Conservation (phyloP, 1,139 yeast species). For the Taphrina betulina region DNA sequence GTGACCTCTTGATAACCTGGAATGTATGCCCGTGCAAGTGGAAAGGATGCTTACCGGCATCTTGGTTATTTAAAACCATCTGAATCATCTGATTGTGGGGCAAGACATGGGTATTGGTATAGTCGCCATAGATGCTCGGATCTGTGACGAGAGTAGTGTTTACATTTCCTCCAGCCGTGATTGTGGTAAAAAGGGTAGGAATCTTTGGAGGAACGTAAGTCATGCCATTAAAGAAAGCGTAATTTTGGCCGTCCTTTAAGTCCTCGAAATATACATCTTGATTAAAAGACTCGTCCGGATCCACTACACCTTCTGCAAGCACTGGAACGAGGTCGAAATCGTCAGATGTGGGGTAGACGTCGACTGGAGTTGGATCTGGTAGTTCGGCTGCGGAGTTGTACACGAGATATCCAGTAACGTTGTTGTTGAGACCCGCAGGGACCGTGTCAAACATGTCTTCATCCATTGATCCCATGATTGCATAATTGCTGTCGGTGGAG, state of each 20-base stretch:
- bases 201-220: constrained; percentile 78
- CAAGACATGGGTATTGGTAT: constrained; percentile 70
- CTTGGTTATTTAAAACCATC: constrained; percentile 65
- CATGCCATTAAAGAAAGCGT: constrained; percentile 84
- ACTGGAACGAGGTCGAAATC: constrained; percentile 51
- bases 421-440: constrained; percentile 62
- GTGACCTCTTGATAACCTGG: constrained; percentile 64
- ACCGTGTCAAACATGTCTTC: constrained; percentile 71
- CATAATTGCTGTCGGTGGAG: constrained; percentile 60
- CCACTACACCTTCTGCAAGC: constrained; percentile 53
- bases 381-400: constrained; percentile 53
- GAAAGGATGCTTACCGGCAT: constrained; percentile 84
- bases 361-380: constrained; percentile 52
- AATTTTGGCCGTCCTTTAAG: constrained; percentile 76
- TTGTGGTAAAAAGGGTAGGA: constrained; percentile 74
- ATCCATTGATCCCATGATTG: constrained; percentile 76
- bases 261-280: constrained; percentile 75
- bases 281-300: constrained; percentile 64
- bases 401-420: constrained; percentile 69
- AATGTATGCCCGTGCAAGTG: constrained; percentile 80
- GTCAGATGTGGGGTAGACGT: constrained; percentile 45
- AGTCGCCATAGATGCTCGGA: constrained; percentile 68
- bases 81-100: constrained; percentile 63
- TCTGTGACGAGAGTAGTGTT: constrained; percentile 48
- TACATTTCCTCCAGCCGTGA: constrained; percentile 60